These are phyloP conservation scores for Avena atlantica DNA, from an alignment of 176 grass and related monocot genomes.

Conservation along the genomic window DNA sequence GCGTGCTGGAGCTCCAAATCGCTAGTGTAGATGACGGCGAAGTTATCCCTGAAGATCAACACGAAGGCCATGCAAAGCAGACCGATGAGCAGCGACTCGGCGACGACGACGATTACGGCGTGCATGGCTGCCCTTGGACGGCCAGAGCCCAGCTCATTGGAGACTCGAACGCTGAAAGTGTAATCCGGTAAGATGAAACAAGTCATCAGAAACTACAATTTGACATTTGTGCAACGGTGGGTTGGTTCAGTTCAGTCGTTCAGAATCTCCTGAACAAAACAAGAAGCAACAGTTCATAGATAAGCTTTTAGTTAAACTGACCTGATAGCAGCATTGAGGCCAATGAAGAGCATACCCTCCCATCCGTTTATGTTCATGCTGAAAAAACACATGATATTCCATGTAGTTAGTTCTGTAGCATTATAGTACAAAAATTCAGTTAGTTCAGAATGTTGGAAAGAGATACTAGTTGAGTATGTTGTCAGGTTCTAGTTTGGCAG, in stretches of 20 bases:
- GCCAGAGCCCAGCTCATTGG: slow-evolving; percentile 58
- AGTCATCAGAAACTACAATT: not conserved
- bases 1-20: slow-evolving; percentile 34
- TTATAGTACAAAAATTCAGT: not conserved
- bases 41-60: slow-evolving; percentile 32
- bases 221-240: not conserved
- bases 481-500: not conserved
- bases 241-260: not conserved
- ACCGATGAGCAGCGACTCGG: slow-evolving; percentile 48
- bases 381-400: not conserved
- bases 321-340: slow-evolving; percentile 64
- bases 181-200: not conserved
- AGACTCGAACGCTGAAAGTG: slow-evolving; percentile 51
- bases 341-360: slow-evolving; percentile 69
- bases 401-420: not conserved
- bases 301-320: not conserved
- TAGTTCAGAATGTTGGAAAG: not conserved
- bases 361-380: slow-evolving; percentile 78
- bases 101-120: slow-evolving; percentile 51
- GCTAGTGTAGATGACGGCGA: slow-evolving; percentile 47
- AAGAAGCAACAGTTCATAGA: not conserved
- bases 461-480: not conserved
- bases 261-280: not conserved
- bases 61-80: slow-evolving; percentile 52
- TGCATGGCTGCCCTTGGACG: slow-evolving; percentile 49